Conservation (phyloP, 306 rosid species). For the Gleditsia sinensis region DNA sequence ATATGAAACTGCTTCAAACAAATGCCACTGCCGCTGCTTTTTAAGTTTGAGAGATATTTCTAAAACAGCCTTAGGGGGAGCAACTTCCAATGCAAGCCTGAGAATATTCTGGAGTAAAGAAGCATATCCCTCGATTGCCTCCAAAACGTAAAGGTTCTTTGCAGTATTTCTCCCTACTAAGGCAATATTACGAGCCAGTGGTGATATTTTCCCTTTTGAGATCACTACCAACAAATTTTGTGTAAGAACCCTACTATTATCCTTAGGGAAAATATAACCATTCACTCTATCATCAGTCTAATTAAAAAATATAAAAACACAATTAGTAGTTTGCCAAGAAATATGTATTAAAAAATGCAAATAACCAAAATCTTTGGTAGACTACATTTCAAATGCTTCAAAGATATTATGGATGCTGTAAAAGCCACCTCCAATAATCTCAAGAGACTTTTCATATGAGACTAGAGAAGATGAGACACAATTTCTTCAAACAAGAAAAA, state of each 20-base stretch:
- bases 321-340: conserved; percentile 40
- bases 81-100: conserved; percentile 81
- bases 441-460: background rate
- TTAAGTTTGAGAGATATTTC: conserved; percentile 64
- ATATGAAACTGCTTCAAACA: conserved; percentile 65
- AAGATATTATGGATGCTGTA: background rate
- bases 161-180: conserved; percentile 69
- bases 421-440: conserved; percentile 1
- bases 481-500: background rate
- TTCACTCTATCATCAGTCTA: conserved; percentile 92
- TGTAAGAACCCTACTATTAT: conserved; percentile 55
- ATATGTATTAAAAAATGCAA: background rate
- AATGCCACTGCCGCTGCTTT: conserved; percentile 86
- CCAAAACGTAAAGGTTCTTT: too few species aligned
- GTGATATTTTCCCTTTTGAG: conserved; percentile 68
- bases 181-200: conserved; percentile 75
- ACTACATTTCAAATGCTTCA: background rate
- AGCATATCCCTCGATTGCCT: conserved; percentile 78
- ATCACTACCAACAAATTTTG: conserved; percentile 66
- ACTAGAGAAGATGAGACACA: background rate
- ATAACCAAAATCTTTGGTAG: background rate
- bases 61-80: conserved; percentile 59
- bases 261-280: conserved; percentile 84
- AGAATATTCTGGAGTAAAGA: conserved; percentile 68
- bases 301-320: conserved; percentile 41